Percentiles rank a stretch among this genome's conserved stretches.
These are phyloP conservation scores for Hydnum rufescens DNA, from an alignment of 768 basidiomycete species.

Conservation along the genomic window DNA sequence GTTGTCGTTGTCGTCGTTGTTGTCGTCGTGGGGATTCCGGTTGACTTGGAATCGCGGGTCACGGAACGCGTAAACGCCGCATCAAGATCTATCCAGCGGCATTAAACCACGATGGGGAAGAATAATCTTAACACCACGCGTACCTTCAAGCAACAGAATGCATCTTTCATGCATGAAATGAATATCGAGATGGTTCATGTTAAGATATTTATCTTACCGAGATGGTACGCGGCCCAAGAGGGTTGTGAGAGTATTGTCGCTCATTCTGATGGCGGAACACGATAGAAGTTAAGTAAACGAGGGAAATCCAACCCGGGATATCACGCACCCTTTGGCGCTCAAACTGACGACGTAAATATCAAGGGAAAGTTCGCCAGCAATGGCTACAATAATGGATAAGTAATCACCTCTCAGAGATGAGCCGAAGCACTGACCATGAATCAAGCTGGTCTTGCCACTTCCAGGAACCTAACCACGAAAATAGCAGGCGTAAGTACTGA, in stretches of 20 bases:
- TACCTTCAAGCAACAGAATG: conserved; percentile 71
- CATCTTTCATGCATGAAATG: conserved; percentile 29
- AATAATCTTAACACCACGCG: neutral
- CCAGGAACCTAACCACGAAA: conserved; percentile 4
- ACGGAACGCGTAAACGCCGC: conserved; percentile 80
- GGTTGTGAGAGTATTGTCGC: conserved; percentile 69
- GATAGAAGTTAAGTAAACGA: neutral
- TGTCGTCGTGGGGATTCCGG: conserved; percentile 33
- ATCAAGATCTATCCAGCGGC: conserved; percentile 35
- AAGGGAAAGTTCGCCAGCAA: conserved; percentile 44
- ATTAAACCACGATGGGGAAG: too few species aligned
- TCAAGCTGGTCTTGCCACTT: conserved; percentile 9
- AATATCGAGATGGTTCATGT: neutral
- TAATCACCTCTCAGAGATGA: neutral
- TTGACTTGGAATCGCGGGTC: conserved; percentile 61
- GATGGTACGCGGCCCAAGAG: conserved; percentile 79
- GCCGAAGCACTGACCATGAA: conserved; percentile 2
- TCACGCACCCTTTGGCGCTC: conserved; percentile 60
- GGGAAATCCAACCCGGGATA: neutral
- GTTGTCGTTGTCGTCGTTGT: conserved; percentile 25
- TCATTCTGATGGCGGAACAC: conserved; percentile 37
- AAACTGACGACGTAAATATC: conserved; percentile 85
- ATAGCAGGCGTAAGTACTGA: too few species aligned
- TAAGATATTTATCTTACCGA: conserved; percentile 26
- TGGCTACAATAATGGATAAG: conserved; percentile 14